Evolutionary conservation across 352 stramenopile species (phyloP).

Genomic region (Phytophthora pisi): DNA sequence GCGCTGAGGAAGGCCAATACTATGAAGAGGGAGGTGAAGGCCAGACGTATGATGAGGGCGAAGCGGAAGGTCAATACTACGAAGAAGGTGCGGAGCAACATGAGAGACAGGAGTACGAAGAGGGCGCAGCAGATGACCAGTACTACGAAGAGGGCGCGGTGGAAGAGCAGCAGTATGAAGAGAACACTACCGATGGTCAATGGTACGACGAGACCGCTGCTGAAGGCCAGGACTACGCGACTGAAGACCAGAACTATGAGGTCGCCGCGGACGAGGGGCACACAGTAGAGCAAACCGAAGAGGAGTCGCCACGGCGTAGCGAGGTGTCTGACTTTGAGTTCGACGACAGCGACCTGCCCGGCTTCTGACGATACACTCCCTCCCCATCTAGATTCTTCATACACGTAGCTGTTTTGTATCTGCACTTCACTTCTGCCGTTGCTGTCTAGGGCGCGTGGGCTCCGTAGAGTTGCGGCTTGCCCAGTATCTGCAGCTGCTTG

Average conservation of each 20-base stretch:
- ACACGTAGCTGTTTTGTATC: slow-evolving; percentile 15
- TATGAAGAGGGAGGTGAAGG: background rate
- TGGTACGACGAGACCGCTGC: slow-evolving; percentile 3
- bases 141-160: slow-evolving; percentile 13
- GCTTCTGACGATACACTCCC: slow-evolving; percentile 31
- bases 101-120: slow-evolving; percentile 22
- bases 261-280: slow-evolving; percentile 7
- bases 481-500: slow-evolving; percentile 44
- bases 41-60: background rate
- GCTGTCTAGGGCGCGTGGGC: slow-evolving; percentile 12
- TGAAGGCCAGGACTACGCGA: slow-evolving; percentile 18
- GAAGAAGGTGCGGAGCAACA: background rate
- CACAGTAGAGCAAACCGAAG: slow-evolving; percentile 5
- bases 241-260: slow-evolving; percentile 16
- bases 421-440: background rate
- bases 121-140: slow-evolving; percentile 13
- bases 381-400: slow-evolving; percentile 13
- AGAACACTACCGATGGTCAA: background rate
- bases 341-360: slow-evolving; percentile 68
- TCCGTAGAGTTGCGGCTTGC: slow-evolving; percentile 38
- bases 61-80: background rate
- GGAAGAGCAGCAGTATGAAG: slow-evolving; percentile 7
- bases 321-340: slow-evolving; percentile 55
- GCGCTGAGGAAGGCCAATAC: background rate
- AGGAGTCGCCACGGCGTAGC: slow-evolving; percentile 34